Percentiles rank a stretch among this genome's conserved stretches.
Conservation (phyloP, 2,329 filamentous ascomycete genomes). For the Botrytis fabae region DNA sequence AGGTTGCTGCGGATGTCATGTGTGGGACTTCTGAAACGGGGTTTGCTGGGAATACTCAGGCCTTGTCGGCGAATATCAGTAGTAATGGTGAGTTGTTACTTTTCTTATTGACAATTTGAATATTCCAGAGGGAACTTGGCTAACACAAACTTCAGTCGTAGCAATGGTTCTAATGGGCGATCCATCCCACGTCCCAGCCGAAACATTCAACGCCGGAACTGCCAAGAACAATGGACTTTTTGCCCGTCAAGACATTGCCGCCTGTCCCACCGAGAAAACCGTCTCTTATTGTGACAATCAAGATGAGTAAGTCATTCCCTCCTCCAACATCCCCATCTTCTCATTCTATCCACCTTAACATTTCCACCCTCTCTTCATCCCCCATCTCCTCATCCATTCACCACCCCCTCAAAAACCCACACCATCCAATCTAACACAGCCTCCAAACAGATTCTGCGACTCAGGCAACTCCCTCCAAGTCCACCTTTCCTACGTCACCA, state of each 20-base stretch:
- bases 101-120: too few relatives aligned
- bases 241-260: slow-evolving; percentile 25
- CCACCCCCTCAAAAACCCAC: neutral
- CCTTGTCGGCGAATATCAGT: slow-evolving; percentile 20
- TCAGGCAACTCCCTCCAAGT: neutral
- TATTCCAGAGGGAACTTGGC: neutral
- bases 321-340: too few relatives aligned
- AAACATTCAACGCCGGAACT: slow-evolving; percentile 40
- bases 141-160: slow-evolving; percentile 33
- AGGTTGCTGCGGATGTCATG: slow-evolving; percentile 39
- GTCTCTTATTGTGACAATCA: slow-evolving; percentile 11
- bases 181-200: slow-evolving; percentile 39
- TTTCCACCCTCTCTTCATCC: too few relatives aligned
- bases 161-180: slow-evolving; percentile 44
- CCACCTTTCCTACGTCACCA: slow-evolving; percentile 12
- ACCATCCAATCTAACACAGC: neutral
- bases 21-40: slow-evolving; percentile 27
- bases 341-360: too few relatives aligned
- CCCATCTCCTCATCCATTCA: neutral
- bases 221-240: slow-evolving; percentile 36
- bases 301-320: neutral
- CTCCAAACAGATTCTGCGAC: slow-evolving; percentile 13
- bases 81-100: neutral
- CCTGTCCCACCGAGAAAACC: neutral
- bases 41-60: slow-evolving; percentile 11